Conservation (phyloP, 257 asterid species). For the Hygrophila difformis region DNA sequence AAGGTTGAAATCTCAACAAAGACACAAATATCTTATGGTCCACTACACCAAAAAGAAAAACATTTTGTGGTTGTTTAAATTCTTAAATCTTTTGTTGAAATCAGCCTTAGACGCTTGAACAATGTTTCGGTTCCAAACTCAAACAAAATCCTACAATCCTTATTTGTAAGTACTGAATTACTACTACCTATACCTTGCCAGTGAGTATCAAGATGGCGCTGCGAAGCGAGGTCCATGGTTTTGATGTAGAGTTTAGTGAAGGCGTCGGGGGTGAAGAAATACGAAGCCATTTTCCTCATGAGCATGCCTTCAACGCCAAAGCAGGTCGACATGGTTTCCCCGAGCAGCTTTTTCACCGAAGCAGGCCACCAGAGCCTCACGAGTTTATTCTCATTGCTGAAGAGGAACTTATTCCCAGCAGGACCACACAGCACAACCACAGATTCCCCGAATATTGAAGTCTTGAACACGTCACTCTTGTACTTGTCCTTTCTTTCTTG, state of each 20-base stretch:
- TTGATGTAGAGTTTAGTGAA: conserved; percentile 26
- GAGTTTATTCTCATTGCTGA: conserved; percentile 39
- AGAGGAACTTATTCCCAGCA: conserved; percentile 39
- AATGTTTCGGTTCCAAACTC: too few species aligned
- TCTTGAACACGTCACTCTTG: conserved; percentile 27
- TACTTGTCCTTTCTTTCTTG: conserved; percentile 25
- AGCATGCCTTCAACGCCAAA: conserved; percentile 30
- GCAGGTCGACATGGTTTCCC: conserved; percentile 19
- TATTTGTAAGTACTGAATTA: background rate
- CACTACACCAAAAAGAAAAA: too few species aligned
- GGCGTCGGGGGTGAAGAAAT: conserved; percentile 37
- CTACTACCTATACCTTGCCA: conserved; percentile 32
- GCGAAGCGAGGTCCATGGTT: conserved; percentile 27
- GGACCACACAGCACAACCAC: conserved; percentile 39
- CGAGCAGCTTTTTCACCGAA: conserved; percentile 25
- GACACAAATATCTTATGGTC: too few species aligned
- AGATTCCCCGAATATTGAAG: conserved; percentile 26
- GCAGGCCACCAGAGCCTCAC: conserved; percentile 43
- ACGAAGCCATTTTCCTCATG: conserved; percentile 33
- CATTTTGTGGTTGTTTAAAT: too few species aligned
- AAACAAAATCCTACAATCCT: too few species aligned
- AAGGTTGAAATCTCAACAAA: too few species aligned
- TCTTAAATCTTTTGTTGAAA: too few species aligned
- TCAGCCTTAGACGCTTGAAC: too few species aligned
- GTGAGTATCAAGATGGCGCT: conserved; percentile 26